Evolutionary conservation across 116 monocot genomes (phyloP), one percentile per base, ranked within the genome.

Genomic region (Cymodocea nodosa): DNA sequence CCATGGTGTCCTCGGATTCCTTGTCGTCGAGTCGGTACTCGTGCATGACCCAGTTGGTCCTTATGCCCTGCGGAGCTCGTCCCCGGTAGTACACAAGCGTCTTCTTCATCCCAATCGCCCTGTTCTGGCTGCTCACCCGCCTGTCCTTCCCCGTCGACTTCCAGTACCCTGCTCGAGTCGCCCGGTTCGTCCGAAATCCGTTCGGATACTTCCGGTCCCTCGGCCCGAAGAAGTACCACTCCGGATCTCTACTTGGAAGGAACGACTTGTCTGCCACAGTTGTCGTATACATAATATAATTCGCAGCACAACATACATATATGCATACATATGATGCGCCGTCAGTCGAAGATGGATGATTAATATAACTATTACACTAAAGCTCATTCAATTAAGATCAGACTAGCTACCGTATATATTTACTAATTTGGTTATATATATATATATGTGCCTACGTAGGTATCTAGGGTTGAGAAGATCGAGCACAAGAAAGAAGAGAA

Each of bases 71-170:
- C 14, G 89, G 89, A 49, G 93, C 78, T 15, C 89, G 78, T 18
- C 93, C 93, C 18, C 75, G 69, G 79, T 93, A 80, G 67, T 86
- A 89, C 52, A 93, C 93, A 4, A 93, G 81, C 0, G 93, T 93
- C 56, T 93, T 93, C 79, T 93, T 93, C 82, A 86, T 93, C 15
- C 93, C 93, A 5, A 61, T 36, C 0, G 79, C 36, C 61, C 73
- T 76, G 35, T 70, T 73, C 40, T 68, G 68, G 49, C 76, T 60
- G 36, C 55, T 66, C 51, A 93, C 85, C 44, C 75, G 57, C 35
- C 93, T 72, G 70, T 93, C 93, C 70, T 89, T 93, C n/a, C 93
- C 93, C 0, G 93, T 93, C 20, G 93, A 75, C 67, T 93, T 93
- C 93, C 93, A 93, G 70, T 89, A 93, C 23, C 93, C 93, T 6